phyloP scores from a whole-genome alignment of 345 rosid species.

The Kernera saxatilis region DNA sequence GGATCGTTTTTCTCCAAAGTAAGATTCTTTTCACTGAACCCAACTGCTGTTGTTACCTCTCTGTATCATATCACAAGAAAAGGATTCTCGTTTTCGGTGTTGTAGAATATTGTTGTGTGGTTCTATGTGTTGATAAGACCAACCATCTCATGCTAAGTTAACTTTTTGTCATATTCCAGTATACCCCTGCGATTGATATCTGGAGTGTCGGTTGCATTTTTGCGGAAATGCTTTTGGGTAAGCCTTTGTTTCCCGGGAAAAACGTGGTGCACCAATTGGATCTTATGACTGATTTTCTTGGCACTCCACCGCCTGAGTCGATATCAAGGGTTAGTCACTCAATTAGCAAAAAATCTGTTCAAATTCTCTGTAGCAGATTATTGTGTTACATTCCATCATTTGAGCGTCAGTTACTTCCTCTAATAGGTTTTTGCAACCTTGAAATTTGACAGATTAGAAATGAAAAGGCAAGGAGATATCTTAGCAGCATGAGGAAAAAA shows the following conservation, averaged over 20 bases:
- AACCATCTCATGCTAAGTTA: not conserved
- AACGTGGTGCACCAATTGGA: conserved; percentile 96
- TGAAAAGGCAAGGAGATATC: conserved; percentile 98
- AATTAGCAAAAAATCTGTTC: not conserved
- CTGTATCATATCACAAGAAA: not conserved
- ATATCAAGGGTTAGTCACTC: conserved; percentile 58
- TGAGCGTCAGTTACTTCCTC: not conserved
- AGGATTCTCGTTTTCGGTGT: not conserved
- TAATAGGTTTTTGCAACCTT: conserved; percentile 8
- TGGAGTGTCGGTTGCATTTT: conserved; percentile 99
- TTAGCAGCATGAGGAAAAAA: conserved; percentile 86
- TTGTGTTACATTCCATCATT: not conserved
- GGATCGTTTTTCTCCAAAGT: conserved; percentile 98
- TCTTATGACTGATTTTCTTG: conserved; percentile 93
- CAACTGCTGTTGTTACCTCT: not conserved
- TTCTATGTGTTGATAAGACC: conserved; percentile 8
- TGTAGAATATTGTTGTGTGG: not conserved
- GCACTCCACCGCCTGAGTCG: conserved; percentile 82
- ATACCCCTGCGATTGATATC: conserved; percentile 92
- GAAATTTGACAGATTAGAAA: conserved; percentile 65
- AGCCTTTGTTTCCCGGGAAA: conserved; percentile 92
- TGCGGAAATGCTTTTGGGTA: conserved; percentile 95
- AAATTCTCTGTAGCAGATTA: not conserved
- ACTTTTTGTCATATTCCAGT: conserved; percentile 40
- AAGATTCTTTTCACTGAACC: conserved; percentile 24